phyloP scores from a whole-genome alignment of 345 rosid genomes.

The Trapa bicornis region DNA sequence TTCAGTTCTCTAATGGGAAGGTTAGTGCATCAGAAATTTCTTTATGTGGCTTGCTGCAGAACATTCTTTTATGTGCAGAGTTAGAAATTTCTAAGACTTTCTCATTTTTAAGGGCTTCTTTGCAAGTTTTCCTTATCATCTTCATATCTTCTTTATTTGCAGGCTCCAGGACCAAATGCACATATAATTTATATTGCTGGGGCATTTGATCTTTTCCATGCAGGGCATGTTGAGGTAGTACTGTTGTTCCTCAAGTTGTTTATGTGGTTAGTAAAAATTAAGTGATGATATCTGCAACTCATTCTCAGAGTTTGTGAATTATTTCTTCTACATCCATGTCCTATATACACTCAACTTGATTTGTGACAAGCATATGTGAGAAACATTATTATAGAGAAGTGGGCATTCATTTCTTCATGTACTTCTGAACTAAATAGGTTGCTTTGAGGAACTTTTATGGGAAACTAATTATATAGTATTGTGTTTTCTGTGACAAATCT shows the following conservation, averaged over 20 bases:
- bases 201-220: slow-evolving; percentile 78
- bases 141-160: slow-evolving; percentile 9
- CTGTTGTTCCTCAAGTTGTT: background rate
- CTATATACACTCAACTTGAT: background rate
- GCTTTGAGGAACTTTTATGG: background rate
- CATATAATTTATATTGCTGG: slow-evolving; percentile 64
- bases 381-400: background rate
- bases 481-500: background rate
- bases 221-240: slow-evolving; percentile 77
- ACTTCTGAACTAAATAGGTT: background rate
- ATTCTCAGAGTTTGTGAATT: background rate
- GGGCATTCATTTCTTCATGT: background rate
- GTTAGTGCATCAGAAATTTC: slow-evolving; percentile 12
- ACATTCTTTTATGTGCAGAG: background rate
- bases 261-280: background rate
- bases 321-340: background rate
- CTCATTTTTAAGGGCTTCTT: background rate
- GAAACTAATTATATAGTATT: background rate
- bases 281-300: background rate
- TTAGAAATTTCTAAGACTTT: background rate
- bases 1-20: slow-evolving; percentile 70
- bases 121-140: background rate
- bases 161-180: slow-evolving; percentile 64
- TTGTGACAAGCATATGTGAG: background rate
- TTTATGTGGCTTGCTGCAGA: background rate